These are phyloP conservation scores for Paramarasmius palmivorus DNA, from an alignment of 1,284 basidiomycete genomes.

Conservation along the genomic window DNA sequence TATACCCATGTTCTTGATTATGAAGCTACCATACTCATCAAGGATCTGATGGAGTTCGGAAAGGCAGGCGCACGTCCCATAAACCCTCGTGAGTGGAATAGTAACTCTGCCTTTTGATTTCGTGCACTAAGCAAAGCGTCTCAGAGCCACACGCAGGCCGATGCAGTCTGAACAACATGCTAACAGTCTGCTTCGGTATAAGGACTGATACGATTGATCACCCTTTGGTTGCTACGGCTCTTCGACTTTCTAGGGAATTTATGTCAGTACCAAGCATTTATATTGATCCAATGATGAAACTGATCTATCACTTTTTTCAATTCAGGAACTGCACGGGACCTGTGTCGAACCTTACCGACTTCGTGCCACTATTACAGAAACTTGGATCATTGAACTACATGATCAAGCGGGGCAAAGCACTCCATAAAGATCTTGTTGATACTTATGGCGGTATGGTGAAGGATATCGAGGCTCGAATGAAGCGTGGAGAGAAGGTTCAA, in stretches of 20 bases:
- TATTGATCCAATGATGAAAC: no score
- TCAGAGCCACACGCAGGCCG: slow-evolving; percentile 7
- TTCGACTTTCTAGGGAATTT: slow-evolving; percentile 35
- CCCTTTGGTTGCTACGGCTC: slow-evolving; percentile 31
- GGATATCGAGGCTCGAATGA: slow-evolving; percentile 26
- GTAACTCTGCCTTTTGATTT: slow-evolving; percentile 25
- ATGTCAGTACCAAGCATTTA: no score
- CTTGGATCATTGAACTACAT: slow-evolving; percentile 33
- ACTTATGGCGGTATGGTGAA: slow-evolving; percentile 33
- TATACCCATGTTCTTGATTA: slow-evolving; percentile 34
- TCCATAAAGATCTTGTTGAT: slow-evolving; percentile 34
- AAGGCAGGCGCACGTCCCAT: slow-evolving; percentile 31
- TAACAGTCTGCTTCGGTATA: slow-evolving; percentile 35
- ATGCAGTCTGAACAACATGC: slow-evolving; percentile 32
- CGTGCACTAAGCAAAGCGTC: neutral
- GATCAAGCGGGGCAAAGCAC: slow-evolving; percentile 28
- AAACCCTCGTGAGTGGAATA: slow-evolving; percentile 35
- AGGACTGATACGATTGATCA: slow-evolving; percentile 32
- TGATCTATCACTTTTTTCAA: no score
- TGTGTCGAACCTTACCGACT: slow-evolving; percentile 40
- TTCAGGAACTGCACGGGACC: slow-evolving; percentile 29
- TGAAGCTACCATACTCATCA: slow-evolving; percentile 36
- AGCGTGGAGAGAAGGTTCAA: slow-evolving; percentile 29
- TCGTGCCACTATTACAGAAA: slow-evolving; percentile 36
- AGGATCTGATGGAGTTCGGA: slow-evolving; percentile 31